Evolutionary conservation across 208 protist genomes (phyloP).

Genomic region (Angomonas deanei): DNA sequence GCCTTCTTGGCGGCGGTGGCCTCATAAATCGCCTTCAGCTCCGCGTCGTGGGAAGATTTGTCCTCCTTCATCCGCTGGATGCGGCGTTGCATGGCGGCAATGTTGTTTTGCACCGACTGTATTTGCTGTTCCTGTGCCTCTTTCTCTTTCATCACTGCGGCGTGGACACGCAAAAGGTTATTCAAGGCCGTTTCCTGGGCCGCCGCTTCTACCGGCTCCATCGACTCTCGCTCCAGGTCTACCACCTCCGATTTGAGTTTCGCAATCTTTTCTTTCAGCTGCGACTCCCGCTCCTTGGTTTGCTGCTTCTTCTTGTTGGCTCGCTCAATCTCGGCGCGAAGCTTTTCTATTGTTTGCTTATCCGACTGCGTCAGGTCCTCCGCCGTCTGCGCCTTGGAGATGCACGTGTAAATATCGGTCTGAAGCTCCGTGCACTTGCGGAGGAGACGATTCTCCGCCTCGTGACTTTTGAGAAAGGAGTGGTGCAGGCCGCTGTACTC

Average conservation of each 20-base stretch:
- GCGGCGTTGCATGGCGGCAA: slow-evolving; percentile 36
- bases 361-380: slow-evolving; percentile 93
- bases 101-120: slow-evolving; percentile 44
- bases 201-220: slow-evolving; percentile 84
- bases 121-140: slow-evolving; percentile 68
- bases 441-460: slow-evolving; percentile 95
- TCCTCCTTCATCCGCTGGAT: slow-evolving; percentile 37
- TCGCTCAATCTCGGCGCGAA: slow-evolving; percentile 92
- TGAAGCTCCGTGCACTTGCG: slow-evolving; percentile 94
- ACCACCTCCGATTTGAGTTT: slow-evolving; percentile 92
- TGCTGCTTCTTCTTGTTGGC: slow-evolving; percentile 92
- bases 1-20: slow-evolving; percentile 43
- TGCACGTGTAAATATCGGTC: slow-evolving; percentile 93
- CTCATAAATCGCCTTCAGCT: slow-evolving; percentile 35
- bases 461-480: slow-evolving; percentile 95
- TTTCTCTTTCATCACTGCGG: slow-evolving; percentile 90
- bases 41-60: slow-evolving; percentile 39
- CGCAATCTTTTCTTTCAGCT: slow-evolving; percentile 92
- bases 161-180: slow-evolving; percentile 87
- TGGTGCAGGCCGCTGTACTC: slow-evolving; percentile 97
- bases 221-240: slow-evolving; percentile 85
- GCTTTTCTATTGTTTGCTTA: slow-evolving; percentile 90
- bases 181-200: slow-evolving; percentile 93
- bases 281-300: slow-evolving; percentile 91
- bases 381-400: slow-evolving; percentile 91